Base-by-base conservation (phyloP, 2,329 filamentous ascomycete species). In the Chaetothyriales sp. region DNA sequence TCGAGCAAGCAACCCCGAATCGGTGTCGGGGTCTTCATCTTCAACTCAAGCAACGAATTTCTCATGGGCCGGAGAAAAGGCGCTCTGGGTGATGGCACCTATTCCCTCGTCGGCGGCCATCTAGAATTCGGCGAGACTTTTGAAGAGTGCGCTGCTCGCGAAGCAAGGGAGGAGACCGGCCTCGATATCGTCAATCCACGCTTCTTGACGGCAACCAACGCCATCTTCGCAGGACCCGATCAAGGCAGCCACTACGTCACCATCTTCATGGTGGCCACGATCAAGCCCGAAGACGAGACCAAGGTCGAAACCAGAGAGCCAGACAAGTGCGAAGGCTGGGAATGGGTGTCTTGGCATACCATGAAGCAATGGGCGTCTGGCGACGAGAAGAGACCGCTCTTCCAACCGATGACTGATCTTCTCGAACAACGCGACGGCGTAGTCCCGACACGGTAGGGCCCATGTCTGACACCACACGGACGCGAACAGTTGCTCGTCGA, bases 51-150 rank as follows among this genome's bases (percentile, higher is more conserved):
- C 1, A 61, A 66, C 4, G 69, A 69, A 50, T 71, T 76, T 50
- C 56, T 77, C 33, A 63, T 77, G 52, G 75, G 75, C 46, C 65
- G 69, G 55, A 65, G 75, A 28, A 69, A 70, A 52, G 71, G 71
- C 25, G 71, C 69, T 46, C 70, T 71, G 51, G 74, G 74, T 25
- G 66, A 29, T 77, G 81, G 77, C 1, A 81, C 77, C 0, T 80
- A 76, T 67, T 81, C 81, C 48, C 76, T 87, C 13, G 85, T 86
- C 0, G 86, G 86, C 19, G 86, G 86, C 0, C 85, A 90, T 60
- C 75, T 89, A 15, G 86, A 90, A 55, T 76, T 77, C 52, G 76
- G 77, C 55, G 86, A 90, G 63, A 72, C 71, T 1, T 73, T 80
- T 29, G 71, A 79, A 18, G 64, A 67, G 0, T 88, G 85, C 53